A percentile compares a stretch with the other conserved stretches of the same genome.
These are phyloP conservation scores for Melampsora americana DNA, from an alignment of 1,284 basidiomycete genomes.

Conservation along the genomic window DNA sequence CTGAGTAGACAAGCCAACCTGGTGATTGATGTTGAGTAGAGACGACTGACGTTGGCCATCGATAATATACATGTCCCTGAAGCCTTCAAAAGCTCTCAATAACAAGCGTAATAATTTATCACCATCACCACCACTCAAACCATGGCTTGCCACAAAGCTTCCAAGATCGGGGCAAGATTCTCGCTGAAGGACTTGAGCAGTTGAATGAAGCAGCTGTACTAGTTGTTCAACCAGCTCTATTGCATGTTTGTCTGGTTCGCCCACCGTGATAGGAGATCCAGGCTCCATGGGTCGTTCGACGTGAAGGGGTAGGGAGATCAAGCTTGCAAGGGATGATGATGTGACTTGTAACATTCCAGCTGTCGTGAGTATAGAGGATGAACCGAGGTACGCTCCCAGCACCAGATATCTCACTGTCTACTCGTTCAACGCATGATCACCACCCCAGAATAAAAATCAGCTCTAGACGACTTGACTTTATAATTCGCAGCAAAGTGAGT, in stretches of 20 bases:
- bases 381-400: constrained; percentile 23
- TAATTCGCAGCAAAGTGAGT: not conserved
- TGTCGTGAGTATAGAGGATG: constrained; percentile 13
- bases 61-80: constrained; percentile 39
- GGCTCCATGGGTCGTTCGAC: constrained; percentile 27
- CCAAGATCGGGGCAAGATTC: constrained; percentile 26
- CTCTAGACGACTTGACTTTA: not conserved
- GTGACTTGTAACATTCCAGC: constrained; percentile 36
- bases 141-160: constrained; percentile 28
- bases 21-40: not conserved
- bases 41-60: constrained; percentile 16
- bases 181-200: constrained; percentile 20
- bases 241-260: constrained; percentile 20
- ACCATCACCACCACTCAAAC: constrained; percentile 16
- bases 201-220: constrained; percentile 26
- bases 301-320: constrained; percentile 29
- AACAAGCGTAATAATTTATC: constrained; percentile 29
- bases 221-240: constrained; percentile 14
- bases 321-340: constrained; percentile 16
- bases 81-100: constrained; percentile 19
- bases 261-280: constrained; percentile 23
- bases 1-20: not conserved
- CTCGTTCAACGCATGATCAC: not conserved
- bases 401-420: constrained; percentile 38
- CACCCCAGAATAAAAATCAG: too few relatives aligned